Evolutionary conservation across 441 rosid species (phyloP).

Genomic region (Adansonia gregorii): DNA sequence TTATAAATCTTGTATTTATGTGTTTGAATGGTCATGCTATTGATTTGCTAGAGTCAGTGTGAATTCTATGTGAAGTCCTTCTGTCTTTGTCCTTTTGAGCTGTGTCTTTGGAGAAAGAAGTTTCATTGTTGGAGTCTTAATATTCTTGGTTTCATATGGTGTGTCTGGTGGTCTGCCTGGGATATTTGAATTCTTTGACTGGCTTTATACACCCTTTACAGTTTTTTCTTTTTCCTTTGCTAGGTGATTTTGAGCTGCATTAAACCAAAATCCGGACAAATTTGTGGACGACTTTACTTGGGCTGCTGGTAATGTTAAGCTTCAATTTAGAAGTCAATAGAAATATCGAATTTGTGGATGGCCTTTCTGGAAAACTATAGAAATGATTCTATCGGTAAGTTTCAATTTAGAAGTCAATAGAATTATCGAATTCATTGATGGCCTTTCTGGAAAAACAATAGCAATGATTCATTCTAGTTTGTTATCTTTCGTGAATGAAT

Average conservation of each 20-base stretch:
- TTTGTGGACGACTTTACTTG: not conserved
- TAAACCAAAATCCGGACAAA: not conserved
- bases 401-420: not conserved
- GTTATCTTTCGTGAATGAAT: no score
- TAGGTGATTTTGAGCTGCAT: not conserved
- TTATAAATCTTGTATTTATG: no score
- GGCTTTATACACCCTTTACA: not conserved
- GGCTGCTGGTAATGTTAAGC: constrained; percentile 3
- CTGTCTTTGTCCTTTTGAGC: no score
- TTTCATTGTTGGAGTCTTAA: not conserved
- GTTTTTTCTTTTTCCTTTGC: not conserved
- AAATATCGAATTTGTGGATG: not conserved
- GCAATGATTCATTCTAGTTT: no score
- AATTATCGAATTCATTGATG: not conserved
- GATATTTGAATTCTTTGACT: constrained; percentile 5
- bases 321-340: constrained; percentile 1
- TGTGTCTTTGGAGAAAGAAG: no score
- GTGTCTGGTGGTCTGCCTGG: not conserved
- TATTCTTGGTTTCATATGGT: not conserved
- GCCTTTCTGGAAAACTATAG: not conserved
- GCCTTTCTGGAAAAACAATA: no score
- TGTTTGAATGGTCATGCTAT: not conserved
- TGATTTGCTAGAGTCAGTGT: not conserved
- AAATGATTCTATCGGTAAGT: not conserved
- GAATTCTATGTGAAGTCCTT: no score